Conservation (phyloP, 2,329 filamentous ascomycete species). For the Botrytis fabae region DNA sequence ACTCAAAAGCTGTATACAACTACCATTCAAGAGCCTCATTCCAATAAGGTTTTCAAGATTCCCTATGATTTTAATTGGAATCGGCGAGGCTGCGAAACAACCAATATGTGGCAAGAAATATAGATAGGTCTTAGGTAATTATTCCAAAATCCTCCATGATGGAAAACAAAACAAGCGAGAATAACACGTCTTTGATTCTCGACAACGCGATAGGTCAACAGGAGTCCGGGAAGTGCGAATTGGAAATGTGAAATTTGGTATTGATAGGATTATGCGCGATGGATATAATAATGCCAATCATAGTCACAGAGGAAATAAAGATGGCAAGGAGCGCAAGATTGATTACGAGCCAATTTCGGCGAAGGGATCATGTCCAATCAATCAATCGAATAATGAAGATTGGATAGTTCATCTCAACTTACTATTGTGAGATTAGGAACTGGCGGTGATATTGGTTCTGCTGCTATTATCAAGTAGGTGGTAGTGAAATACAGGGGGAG, state of each 20-base stretch:
- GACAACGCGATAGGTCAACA: neutral
- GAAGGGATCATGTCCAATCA: too few relatives aligned
- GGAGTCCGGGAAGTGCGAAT: neutral
- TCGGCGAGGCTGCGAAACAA: neutral
- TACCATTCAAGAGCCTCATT: neutral
- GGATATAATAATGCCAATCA: neutral
- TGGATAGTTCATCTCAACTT: neutral
- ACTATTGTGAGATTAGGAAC: neutral
- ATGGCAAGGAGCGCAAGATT: neutral
- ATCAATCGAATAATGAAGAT: neutral
- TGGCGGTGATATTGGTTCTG: neutral
- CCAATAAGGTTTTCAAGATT: neutral
- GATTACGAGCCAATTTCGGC: too few relatives aligned
- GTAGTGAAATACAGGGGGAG: neutral
- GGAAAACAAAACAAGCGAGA: neutral
- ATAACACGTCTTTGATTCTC: too few relatives aligned
- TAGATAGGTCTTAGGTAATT: too few relatives aligned
- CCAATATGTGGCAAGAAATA: neutral
- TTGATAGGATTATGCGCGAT: neutral
- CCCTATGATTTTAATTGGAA: neutral
- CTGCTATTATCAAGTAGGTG: neutral
- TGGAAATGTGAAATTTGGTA: neutral
- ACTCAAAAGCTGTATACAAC: neutral
- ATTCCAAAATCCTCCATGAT: neutral
- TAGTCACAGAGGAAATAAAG: neutral